A percentile compares a stretch with the other conserved stretches of the same genome.
Conservation (phyloP, 202 grass and related monocot species). For the Dendrocalamus latiflorus region DNA sequence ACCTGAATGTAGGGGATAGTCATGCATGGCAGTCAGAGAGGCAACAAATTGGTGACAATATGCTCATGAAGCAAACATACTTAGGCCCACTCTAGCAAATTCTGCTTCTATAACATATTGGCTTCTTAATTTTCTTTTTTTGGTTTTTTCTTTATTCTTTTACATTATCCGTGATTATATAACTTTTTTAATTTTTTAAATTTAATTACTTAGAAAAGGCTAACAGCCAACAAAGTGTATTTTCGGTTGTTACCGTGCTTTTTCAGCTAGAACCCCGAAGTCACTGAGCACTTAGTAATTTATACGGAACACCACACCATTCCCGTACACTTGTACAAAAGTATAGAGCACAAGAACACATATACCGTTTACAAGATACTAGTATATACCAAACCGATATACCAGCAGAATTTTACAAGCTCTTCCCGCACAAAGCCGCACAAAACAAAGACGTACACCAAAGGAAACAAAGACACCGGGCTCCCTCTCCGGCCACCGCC, state of each 20-base stretch:
- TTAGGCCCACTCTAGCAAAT: too few species aligned
- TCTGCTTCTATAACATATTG: too few species aligned
- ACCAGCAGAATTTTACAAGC: constrained; percentile 10
- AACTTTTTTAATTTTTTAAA: too few species aligned
- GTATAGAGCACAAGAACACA: constrained; percentile 10
- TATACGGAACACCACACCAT: constrained; percentile 15
- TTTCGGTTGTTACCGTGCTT: too few species aligned
- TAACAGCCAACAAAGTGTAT: too few species aligned
- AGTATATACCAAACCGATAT: not conserved
- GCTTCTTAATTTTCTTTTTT: too few species aligned
- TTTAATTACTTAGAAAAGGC: too few species aligned
- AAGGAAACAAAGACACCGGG: not conserved
- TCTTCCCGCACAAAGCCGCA: constrained; percentile 12
- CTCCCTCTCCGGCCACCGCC: not conserved
- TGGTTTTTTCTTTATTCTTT: too few species aligned
- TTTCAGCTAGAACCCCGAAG: too few species aligned
- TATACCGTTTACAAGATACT: not conserved
- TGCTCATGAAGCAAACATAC: too few species aligned
- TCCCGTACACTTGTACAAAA: constrained; percentile 20
- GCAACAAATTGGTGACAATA: not conserved
- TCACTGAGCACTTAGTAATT: not conserved
- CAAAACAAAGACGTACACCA: not conserved
- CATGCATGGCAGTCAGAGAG: not conserved
- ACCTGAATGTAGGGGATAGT: not conserved
- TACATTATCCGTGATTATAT: too few species aligned